Conservation (phyloP, 129 eudicot species). For the Erigeron canadensis region DNA sequence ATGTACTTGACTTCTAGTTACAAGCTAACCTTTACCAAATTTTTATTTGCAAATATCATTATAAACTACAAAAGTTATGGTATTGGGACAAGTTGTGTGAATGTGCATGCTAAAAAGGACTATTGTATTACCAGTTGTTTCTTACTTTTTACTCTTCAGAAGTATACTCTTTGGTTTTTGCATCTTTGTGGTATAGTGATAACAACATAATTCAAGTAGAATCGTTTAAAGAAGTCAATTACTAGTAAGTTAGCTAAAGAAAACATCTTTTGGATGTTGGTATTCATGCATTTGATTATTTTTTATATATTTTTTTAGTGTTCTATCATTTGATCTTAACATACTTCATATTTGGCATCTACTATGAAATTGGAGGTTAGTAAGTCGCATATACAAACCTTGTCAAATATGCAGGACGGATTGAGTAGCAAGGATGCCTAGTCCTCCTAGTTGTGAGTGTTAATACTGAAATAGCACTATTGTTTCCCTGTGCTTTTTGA, state of each 20-base stretch:
- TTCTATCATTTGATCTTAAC: background rate
- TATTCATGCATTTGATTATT: background rate
- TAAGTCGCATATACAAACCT: too few relatives aligned
- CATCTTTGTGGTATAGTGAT: background rate
- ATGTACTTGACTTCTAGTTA: background rate
- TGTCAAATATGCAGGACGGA: too few relatives aligned
- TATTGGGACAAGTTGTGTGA: slow-evolving; percentile 2
- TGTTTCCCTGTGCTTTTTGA: too few relatives aligned
- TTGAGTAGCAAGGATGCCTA: too few relatives aligned
- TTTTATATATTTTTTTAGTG: background rate
- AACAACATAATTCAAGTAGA: background rate
- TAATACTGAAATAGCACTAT: too few relatives aligned
- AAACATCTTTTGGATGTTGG: slow-evolving; percentile 7
- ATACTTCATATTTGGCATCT: too few relatives aligned
- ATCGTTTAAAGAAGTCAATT: slow-evolving; percentile 1
- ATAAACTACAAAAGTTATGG: background rate
- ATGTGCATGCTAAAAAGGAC: slow-evolving; percentile 8
- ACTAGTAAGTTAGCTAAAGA: slow-evolving; percentile 1
- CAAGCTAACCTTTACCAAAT: background rate
- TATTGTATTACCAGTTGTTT: background rate
- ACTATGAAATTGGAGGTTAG: too few relatives aligned
- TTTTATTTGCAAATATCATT: background rate
- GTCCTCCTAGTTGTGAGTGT: too few relatives aligned
- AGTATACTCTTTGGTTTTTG: background rate
- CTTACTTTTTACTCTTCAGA: background rate